Evolutionary conservation across 768 basidiomycete genomes (phyloP).

Genomic region (Amyloporia xantha): DNA sequence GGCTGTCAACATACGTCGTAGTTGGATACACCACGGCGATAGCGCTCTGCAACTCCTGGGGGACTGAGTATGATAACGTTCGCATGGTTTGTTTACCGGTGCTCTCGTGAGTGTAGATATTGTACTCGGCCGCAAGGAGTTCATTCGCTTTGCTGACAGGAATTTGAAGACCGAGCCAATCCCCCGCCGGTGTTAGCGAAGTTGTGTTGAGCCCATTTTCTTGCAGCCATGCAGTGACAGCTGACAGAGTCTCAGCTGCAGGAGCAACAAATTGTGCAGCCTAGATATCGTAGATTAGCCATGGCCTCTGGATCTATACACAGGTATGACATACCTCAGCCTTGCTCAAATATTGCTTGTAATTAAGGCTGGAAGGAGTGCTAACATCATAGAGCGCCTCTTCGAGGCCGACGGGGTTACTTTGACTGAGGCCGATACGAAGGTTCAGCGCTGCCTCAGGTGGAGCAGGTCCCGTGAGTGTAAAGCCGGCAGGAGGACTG

Average conservation of each 20-base stretch:
- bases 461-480: constrained; percentile 20
- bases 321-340: constrained; percentile 25
- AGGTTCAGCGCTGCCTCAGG: constrained; percentile 23
- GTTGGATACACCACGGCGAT: constrained; percentile 27
- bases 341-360: constrained; percentile 28
- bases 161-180: constrained; percentile 21
- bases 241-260: constrained; percentile 13
- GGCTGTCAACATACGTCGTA: constrained; percentile 14
- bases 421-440: constrained; percentile 28
- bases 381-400: constrained; percentile 26
- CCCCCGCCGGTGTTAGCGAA: constrained; percentile 21
- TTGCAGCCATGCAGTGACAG: constrained; percentile 22
- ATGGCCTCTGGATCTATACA: too few species aligned
- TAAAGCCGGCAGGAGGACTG: constrained; percentile 23
- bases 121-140: constrained; percentile 24
- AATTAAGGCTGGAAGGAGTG: constrained; percentile 23
- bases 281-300: too few species aligned
- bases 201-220: constrained; percentile 19
- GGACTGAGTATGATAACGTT: constrained; percentile 27
- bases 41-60: constrained; percentile 20
- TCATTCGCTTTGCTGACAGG: constrained; percentile 25
- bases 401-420: constrained; percentile 27
- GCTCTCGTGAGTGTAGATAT: constrained; percentile 19
- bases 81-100: constrained; percentile 21
- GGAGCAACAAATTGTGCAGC: constrained; percentile 16